Evolutionary conservation across 2,329 filamentous ascomycete species (phyloP).

Genomic region (Davidsoniella eucalypti): DNA sequence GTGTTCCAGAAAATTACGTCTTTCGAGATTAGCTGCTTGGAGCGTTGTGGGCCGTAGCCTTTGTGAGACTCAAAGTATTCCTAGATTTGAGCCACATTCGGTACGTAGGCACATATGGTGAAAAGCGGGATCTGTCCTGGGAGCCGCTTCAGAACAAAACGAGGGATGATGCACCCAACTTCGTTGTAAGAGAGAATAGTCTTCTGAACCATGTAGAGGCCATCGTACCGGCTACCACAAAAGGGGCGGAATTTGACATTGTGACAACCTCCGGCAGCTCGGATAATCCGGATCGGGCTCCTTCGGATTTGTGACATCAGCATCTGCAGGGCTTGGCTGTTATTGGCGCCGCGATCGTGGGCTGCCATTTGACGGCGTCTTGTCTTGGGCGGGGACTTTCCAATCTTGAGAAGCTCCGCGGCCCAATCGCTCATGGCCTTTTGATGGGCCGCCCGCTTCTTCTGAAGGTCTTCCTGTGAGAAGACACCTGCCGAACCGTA

Average conservation of each 20-base stretch:
- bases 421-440: too few species aligned
- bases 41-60: conserved; percentile 7
- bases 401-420: too few species aligned
- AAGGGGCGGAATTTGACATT: conserved; percentile 9
- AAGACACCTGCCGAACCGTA: too few species aligned
- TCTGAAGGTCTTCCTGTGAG: too few species aligned
- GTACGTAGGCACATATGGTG: conserved; percentile 5
- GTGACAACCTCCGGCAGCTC: conserved; percentile 6
- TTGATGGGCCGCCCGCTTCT: too few species aligned
- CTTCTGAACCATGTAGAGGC: conserved; percentile 6
- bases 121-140: conserved; percentile 5
- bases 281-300: conserved; percentile 6
- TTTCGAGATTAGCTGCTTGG: conserved; percentile 1
- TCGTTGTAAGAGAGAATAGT: conserved; percentile 11
- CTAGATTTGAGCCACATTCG: conserved; percentile 10
- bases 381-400: too few species aligned
- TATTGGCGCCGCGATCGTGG: too few species aligned
- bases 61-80: conserved; percentile 11
- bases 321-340: conserved; percentile 6
- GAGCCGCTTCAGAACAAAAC: conserved; percentile 2
- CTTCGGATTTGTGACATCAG: conserved; percentile 11
- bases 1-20: conserved; percentile 4
- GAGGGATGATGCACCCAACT: conserved; percentile 2
- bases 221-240: conserved; percentile 9
- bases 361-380: too few species aligned